phyloP scores from a whole-genome alignment of 2,329 filamentous ascomycete species.

The Stemphylium lycopersici region DNA sequence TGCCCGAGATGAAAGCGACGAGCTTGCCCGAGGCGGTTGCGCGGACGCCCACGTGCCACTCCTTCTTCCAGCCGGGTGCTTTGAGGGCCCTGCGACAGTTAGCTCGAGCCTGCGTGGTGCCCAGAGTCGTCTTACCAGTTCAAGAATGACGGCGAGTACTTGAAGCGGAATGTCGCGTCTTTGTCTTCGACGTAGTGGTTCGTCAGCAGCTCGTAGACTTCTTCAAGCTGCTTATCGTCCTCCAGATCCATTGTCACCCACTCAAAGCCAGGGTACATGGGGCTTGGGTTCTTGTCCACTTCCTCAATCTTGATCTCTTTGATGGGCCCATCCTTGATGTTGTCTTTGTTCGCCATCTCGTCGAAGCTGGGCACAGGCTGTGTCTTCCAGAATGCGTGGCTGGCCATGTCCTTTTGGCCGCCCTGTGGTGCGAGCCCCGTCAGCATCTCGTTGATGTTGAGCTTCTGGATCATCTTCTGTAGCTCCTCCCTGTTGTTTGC shows the following conservation, averaged over 20 bases:
- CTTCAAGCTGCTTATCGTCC: slow-evolving; percentile 76
- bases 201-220: slow-evolving; percentile 89
- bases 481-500: slow-evolving; percentile 35
- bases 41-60: slow-evolving; percentile 95
- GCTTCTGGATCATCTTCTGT: slow-evolving; percentile 62
- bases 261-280: slow-evolving; percentile 80
- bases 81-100: slow-evolving; percentile 75
- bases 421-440: slow-evolving; percentile 76
- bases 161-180: slow-evolving; percentile 96
- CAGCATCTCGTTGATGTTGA: slow-evolving; percentile 74
- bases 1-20: slow-evolving; percentile 93
- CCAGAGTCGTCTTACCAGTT: slow-evolving; percentile 70
- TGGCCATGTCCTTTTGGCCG: slow-evolving; percentile 96
- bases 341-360: slow-evolving; percentile 51
- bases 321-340: slow-evolving; percentile 79
- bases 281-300: slow-evolving; percentile 76
- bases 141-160: slow-evolving; percentile 87
- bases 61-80: slow-evolving; percentile 89
- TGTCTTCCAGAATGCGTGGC: slow-evolving; percentile 98
- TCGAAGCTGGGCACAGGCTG: slow-evolving; percentile 89
- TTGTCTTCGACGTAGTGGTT: slow-evolving; percentile 98
- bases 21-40: slow-evolving; percentile 82
- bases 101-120: slow-evolving; percentile 2
- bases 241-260: slow-evolving; percentile 91
- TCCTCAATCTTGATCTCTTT: slow-evolving; percentile 78